phyloP scores from a whole-genome alignment of 495 filamentous ascomycete genomes.

The Bathelium albidoporum region DNA sequence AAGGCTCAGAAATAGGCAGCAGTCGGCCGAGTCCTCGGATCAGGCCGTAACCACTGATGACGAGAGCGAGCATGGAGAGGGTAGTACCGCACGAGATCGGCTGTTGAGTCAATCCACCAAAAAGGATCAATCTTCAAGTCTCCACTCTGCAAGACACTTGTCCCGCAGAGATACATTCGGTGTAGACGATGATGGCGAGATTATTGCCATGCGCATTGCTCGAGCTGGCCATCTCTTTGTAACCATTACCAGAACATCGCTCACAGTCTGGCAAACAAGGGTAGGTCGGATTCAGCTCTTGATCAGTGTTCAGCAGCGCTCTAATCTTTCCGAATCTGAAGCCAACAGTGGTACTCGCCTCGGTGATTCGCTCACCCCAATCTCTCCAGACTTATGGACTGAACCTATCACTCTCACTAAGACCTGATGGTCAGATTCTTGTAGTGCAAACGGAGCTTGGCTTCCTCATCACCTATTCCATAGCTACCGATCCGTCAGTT shows the following conservation, averaged over 20 bases:
- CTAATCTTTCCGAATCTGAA: slow-evolving; percentile 26
- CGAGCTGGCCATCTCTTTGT: slow-evolving; percentile 81
- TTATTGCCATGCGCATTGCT: slow-evolving; percentile 67
- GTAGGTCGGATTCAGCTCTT: slow-evolving; percentile 40
- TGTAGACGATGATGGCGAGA: slow-evolving; percentile 18
- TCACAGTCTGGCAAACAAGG: slow-evolving; percentile 93
- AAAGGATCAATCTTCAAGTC: slow-evolving; percentile 14
- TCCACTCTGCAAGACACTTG: background rate
- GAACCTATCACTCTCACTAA: slow-evolving; percentile 73
- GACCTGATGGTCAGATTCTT: slow-evolving; percentile 83
- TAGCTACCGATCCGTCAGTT: slow-evolving; percentile 72
- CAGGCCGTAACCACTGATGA: background rate
- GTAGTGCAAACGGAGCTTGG: slow-evolving; percentile 83
- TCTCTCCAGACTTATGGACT: slow-evolving; percentile 77
- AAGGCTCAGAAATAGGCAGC: background rate
- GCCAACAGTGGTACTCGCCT: slow-evolving; percentile 82
- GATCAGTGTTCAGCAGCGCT: background rate
- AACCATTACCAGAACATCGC: slow-evolving; percentile 68
- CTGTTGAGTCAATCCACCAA: slow-evolving; percentile 5
- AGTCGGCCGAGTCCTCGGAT: background rate
- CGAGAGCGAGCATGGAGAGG: background rate
- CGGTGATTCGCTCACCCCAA: slow-evolving; percentile 65
- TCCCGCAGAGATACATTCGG: background rate
- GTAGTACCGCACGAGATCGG: background rate
- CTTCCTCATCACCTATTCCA: slow-evolving; percentile 87